These are phyloP conservation scores for Acacia concinna DNA, from an alignment of 331 rosid genomes.

Conservation along the genomic window DNA sequence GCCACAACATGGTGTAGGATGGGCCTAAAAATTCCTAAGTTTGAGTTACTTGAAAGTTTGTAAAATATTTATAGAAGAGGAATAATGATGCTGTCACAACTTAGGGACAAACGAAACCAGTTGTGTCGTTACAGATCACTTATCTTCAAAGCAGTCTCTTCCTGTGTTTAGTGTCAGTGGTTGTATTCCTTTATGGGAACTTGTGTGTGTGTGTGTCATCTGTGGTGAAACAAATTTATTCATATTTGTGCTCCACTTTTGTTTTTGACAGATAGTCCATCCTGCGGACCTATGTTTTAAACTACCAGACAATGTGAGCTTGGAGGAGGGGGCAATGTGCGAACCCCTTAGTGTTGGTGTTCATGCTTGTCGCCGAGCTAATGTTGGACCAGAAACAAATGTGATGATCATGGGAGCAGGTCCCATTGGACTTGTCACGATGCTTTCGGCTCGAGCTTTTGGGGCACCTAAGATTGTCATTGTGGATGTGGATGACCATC, in stretches of 20 bases:
- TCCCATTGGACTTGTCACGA: conserved; percentile 87
- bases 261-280: conserved; percentile 67
- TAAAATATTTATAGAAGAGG: too few relatives aligned
- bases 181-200: too few relatives aligned
- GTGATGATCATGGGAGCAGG: conserved; percentile 92
- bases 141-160: too few relatives aligned
- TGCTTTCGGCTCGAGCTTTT: conserved; percentile 89
- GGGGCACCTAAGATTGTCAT: conserved; percentile 69
- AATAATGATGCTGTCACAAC: too few relatives aligned
- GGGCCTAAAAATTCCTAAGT: too few relatives aligned
- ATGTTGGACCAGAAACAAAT: conserved; percentile 73
- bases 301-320: conserved; percentile 80
- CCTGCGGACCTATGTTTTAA: conserved; percentile 88
- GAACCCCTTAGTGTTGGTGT: conserved; percentile 94
- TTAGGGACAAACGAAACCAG: too few relatives aligned
- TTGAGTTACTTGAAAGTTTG: too few relatives aligned
- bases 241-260: conserved; percentile 16
- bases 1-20: not conserved
- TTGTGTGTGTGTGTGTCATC: not conserved
- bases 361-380: conserved; percentile 91
- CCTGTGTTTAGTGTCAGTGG: too few relatives aligned
- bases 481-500: conserved; percentile 71
- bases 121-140: too few relatives aligned
- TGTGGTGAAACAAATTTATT: not conserved
- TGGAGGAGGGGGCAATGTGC: conserved; percentile 98